Conservation (phyloP, 345 rosid species). For the Eucalyptus pauciflora region DNA sequence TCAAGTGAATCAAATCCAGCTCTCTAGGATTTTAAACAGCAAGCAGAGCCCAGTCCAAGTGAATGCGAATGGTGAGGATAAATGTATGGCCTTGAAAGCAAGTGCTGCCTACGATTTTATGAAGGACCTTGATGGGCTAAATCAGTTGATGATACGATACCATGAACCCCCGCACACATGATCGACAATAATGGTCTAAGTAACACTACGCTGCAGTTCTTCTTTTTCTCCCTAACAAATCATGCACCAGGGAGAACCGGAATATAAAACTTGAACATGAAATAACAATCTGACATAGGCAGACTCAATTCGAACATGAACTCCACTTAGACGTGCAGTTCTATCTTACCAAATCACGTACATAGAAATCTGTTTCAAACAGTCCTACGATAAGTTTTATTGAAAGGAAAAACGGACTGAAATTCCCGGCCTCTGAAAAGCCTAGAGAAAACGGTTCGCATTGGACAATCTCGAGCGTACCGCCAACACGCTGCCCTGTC, state of each 20-base stretch:
- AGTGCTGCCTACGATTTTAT: no score
- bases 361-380: not conserved
- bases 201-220: not conserved
- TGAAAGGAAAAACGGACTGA: not conserved
- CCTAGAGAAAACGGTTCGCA: not conserved
- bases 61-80: no score
- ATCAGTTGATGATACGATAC: no score
- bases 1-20: no score
- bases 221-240: not conserved
- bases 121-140: no score
- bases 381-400: not conserved
- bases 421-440: no score
- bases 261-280: not conserved
- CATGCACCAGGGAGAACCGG: not conserved
- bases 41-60: no score
- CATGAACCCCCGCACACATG: no score
- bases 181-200: no score
- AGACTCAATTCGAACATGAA: not conserved
- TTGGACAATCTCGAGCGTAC: not conserved
- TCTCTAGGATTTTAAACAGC: no score
- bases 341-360: not conserved
- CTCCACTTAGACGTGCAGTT: not conserved
- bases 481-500: not conserved
- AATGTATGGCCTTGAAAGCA: no score
- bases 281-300: not conserved